Conservation (phyloP, 345 rosid genomes). For the Lepidium didymum region DNA sequence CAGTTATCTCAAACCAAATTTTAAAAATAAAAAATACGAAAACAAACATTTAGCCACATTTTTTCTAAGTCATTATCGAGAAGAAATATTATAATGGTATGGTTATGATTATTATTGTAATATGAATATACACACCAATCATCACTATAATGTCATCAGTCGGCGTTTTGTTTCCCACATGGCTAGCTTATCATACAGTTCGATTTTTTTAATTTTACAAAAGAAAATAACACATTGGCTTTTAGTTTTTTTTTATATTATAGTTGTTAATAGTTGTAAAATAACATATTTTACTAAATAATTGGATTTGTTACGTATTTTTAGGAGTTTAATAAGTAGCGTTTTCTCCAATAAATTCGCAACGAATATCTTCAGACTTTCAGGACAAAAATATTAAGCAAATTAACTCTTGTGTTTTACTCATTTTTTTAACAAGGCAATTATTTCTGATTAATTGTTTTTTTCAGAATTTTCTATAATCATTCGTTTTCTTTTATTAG, state of each 20-base stretch:
- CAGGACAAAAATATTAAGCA: neutral
- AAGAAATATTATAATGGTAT: neutral
- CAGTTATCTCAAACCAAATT: too few species aligned
- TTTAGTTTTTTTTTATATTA: neutral
- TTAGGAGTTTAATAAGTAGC: neutral
- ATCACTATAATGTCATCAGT: slow-evolving; percentile 8
- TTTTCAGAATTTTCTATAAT: neutral
- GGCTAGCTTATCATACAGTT: neutral
- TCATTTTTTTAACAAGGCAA: neutral
- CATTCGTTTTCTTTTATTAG: neutral
- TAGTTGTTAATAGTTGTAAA: neutral
- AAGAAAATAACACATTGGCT: neutral
- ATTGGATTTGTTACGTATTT: neutral
- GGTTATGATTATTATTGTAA: neutral
- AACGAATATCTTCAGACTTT: neutral
- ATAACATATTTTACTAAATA: neutral
- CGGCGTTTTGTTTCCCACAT: slow-evolving; percentile 24
- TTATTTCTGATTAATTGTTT: neutral
- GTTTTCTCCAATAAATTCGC: neutral
- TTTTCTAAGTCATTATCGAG: too few species aligned
- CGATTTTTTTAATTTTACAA: too few species aligned
- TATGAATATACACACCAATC: neutral
- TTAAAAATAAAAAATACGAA: too few species aligned
- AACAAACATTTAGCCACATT: too few species aligned
- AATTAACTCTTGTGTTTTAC: neutral